phyloP scores from a whole-genome alignment of 2,329 filamentous ascomycete species.

The Colletotrichum tofieldiae region DNA sequence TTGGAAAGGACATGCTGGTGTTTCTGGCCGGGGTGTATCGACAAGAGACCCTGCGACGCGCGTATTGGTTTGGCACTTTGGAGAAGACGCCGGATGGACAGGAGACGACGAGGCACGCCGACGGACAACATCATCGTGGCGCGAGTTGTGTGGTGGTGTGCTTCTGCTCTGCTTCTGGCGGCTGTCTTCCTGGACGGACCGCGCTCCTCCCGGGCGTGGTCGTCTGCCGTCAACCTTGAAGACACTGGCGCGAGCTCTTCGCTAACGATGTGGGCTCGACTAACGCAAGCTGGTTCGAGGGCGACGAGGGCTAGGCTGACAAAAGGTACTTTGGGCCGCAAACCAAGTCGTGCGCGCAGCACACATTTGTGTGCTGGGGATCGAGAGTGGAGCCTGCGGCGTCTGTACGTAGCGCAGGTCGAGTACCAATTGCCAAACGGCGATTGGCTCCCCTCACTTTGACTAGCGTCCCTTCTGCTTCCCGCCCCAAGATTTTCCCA shows the following conservation, averaged over 20 bases:
- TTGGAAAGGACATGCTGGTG: constrained; percentile 17
- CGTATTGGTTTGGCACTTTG: neutral
- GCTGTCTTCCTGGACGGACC: neutral
- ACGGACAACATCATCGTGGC: constrained; percentile 22
- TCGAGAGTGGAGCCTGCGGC: constrained; percentile 7
- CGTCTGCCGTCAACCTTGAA: neutral
- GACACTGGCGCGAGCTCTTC: neutral
- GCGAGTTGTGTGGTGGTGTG: constrained; percentile 22
- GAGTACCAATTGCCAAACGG: constrained; percentile 12
- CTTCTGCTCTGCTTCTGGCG: constrained; percentile 21
- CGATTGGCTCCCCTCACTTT: constrained; percentile 37
- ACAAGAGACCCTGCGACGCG: neutral
- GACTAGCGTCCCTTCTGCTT: constrained; percentile 25
- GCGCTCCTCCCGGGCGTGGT: neutral
- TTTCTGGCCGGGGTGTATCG: neutral
- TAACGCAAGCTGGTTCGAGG: neutral
- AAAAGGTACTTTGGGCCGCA: neutral
- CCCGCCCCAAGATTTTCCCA: constrained; percentile 34
- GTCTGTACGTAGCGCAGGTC: neutral
- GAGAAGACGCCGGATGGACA: neutral
- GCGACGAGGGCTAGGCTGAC: neutral
- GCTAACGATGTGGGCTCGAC: neutral
- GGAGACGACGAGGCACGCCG: neutral
- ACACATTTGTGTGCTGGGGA: neutral
- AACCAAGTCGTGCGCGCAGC: neutral